Evolutionary conservation across 1,284 basidiomycete genomes (phyloP).

Genomic region (Marasmius oreades): DNA sequence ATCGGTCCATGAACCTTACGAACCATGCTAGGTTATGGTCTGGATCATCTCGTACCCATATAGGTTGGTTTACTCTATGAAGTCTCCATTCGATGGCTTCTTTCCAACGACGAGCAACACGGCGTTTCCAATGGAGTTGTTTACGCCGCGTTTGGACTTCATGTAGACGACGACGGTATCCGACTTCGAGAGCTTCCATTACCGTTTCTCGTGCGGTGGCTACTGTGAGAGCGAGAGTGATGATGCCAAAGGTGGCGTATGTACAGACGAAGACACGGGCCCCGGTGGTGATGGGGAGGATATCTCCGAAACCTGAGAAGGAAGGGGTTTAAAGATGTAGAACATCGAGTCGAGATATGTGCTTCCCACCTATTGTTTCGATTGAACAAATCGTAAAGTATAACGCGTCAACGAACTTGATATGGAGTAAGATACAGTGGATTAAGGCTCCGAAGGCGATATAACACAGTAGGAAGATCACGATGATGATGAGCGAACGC

Average conservation of each 20-base stretch:
- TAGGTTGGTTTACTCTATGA: slow-evolving; percentile 37
- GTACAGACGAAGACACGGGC: slow-evolving; percentile 55
- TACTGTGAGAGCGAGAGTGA: slow-evolving; percentile 64
- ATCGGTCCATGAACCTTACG: slow-evolving; percentile 13
- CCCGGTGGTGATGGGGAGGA: slow-evolving; percentile 46
- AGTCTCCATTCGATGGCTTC: slow-evolving; percentile 58
- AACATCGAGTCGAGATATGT: neutral
- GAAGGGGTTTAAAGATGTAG: neutral
- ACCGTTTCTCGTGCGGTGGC: slow-evolving; percentile 68
- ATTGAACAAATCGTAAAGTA: slow-evolving; percentile 72
- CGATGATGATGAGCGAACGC: slow-evolving; percentile 72
- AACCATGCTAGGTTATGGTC: slow-evolving; percentile 16
- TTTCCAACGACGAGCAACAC: slow-evolving; percentile 50
- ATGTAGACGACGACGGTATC: slow-evolving; percentile 52
- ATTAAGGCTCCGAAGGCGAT: slow-evolving; percentile 66
- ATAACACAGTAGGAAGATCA: slow-evolving; percentile 72
- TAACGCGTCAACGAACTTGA: slow-evolving; percentile 65
- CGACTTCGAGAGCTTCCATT: slow-evolving; percentile 62
- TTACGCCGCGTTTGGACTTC: slow-evolving; percentile 36
- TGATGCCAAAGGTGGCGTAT: slow-evolving; percentile 57
- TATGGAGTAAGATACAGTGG: slow-evolving; percentile 54
- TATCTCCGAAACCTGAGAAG: slow-evolving; percentile 67
- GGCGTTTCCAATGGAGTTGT: slow-evolving; percentile 32
- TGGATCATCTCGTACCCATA: slow-evolving; percentile 46
- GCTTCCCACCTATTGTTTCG: slow-evolving; percentile 56